Evolutionary conservation across 1,284 basidiomycete genomes (phyloP).

Genomic region (Blastosporella zonata): DNA sequence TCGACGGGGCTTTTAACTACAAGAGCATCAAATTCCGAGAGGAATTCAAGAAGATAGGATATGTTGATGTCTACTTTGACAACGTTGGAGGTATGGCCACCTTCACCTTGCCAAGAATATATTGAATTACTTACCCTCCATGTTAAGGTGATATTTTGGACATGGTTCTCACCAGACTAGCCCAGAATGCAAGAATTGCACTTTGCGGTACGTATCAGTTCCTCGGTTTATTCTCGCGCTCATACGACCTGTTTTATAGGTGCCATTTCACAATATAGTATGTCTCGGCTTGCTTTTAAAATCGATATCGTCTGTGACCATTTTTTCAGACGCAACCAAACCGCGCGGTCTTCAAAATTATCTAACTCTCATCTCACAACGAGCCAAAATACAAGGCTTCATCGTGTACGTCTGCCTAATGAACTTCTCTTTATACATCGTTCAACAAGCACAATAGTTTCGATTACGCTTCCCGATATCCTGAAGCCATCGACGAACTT

Average conservation of each 20-base stretch:
- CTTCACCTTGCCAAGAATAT: not conserved
- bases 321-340: constrained; percentile 42
- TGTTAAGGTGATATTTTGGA: constrained; percentile 65
- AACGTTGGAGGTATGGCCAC: constrained; percentile 70
- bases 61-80: constrained; percentile 82
- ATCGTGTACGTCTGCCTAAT: constrained; percentile 54
- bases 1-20: constrained; percentile 85
- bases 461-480: constrained; percentile 61
- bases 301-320: not conserved
- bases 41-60: constrained; percentile 64
- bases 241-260: constrained; percentile 37
- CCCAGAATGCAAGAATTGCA: constrained; percentile 75
- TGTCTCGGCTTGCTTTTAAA: constrained; percentile 21
- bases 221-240: not conserved
- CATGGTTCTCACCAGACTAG: constrained; percentile 69
- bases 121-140: not conserved
- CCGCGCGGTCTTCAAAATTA: constrained; percentile 64
- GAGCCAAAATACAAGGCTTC: constrained; percentile 82
- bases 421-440: not conserved
- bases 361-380: constrained; percentile 66
- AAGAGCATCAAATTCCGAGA: constrained; percentile 72
- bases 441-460: constrained; percentile 39
- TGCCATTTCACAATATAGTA: constrained; percentile 80
- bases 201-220: constrained; percentile 41
- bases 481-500: constrained; percentile 53